A percentile compares a stretch with the other conserved stretches of the same genome.
Evolutionary conservation across 139 green algal genomes (phyloP).

Genomic region (Raphidocelis subcapitata): DNA sequence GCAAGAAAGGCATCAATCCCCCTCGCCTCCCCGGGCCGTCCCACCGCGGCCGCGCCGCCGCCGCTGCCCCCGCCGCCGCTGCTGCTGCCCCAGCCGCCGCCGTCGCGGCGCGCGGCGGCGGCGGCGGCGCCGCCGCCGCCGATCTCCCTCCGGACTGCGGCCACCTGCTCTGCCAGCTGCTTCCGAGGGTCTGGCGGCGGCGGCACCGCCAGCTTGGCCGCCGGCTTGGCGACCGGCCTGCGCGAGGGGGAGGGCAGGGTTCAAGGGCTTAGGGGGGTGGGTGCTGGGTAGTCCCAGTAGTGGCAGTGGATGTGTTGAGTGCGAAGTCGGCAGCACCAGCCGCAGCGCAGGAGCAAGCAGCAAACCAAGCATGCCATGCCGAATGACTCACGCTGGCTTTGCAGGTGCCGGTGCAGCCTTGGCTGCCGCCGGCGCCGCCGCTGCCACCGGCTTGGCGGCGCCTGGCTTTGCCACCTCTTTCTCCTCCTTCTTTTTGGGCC

Average conservation of each 20-base stretch:
- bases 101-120: too few species aligned
- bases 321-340: not conserved
- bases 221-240: not conserved
- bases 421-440: slow-evolving; percentile 26
- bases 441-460: slow-evolving; percentile 17
- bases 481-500: slow-evolving; percentile 20
- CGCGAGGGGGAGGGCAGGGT: too few species aligned
- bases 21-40: too few species aligned
- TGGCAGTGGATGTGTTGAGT: not conserved
- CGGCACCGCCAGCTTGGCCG: not conserved
- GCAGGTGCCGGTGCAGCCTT: slow-evolving; percentile 10
- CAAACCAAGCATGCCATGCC: slow-evolving; percentile 4
- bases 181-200: slow-evolving; percentile 27
- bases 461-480: slow-evolving; percentile 11
- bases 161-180: slow-evolving; percentile 35
- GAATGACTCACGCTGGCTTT: slow-evolving; percentile 16
- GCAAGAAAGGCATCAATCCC: too few species aligned
- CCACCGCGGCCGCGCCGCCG: too few species aligned
- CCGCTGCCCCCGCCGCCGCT: too few species aligned
- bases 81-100: too few species aligned
- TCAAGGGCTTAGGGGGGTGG: too few species aligned
- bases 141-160: slow-evolving; percentile 37
- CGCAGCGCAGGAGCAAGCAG: not conserved
- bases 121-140: slow-evolving; percentile 25
- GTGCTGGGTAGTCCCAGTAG: not conserved